These are phyloP conservation scores for Psilocybe cyanescens DNA, from an alignment of 768 basidiomycete genomes.

Conservation along the genomic window DNA sequence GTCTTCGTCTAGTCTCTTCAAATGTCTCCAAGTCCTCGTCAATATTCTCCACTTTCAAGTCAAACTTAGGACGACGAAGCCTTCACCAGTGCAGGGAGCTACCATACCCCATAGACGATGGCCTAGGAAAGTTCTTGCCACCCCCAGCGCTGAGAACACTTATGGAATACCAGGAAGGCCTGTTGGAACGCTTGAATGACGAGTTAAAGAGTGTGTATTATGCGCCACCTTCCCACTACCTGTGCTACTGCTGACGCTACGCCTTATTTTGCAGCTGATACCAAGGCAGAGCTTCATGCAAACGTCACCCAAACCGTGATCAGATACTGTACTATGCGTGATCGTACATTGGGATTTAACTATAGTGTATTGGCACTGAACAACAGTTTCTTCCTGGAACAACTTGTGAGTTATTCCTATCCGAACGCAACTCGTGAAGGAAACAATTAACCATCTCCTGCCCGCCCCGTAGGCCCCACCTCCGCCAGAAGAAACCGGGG, in stretches of 20 bases:
- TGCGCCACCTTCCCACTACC: neutral
- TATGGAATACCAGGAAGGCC: slow-evolving; percentile 85
- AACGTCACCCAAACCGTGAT: slow-evolving; percentile 76
- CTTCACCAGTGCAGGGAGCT: slow-evolving; percentile 58
- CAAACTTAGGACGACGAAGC: slow-evolving; percentile 35
- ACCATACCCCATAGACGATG: slow-evolving; percentile 69
- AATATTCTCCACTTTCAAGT: slow-evolving; percentile 21
- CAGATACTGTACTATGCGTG: slow-evolving; percentile 59
- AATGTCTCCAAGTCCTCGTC: slow-evolving; percentile 22
- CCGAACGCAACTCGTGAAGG: neutral
- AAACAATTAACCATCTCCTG: neutral
- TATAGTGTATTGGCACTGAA: slow-evolving; percentile 93
- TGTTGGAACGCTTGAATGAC: slow-evolving; percentile 77
- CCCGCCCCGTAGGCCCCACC: slow-evolving; percentile 42
- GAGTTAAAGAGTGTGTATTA: slow-evolving; percentile 65
- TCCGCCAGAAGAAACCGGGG: slow-evolving; percentile 27
- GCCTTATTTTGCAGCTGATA: slow-evolving; percentile 32
- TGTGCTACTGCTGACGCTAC: slow-evolving; percentile 31
- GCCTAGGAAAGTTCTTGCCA: slow-evolving; percentile 80
- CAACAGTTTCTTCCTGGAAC: slow-evolving; percentile 92
- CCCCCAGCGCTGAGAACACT: slow-evolving; percentile 72
- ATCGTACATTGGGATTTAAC: slow-evolving; percentile 77
- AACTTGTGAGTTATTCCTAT: slow-evolving; percentile 62
- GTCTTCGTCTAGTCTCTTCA: slow-evolving; percentile 31
- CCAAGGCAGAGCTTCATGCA: slow-evolving; percentile 54